Evolutionary conservation across 2,329 filamentous ascomycete species (phyloP).

Genomic region (Ophioceras dolichostomum): DNA sequence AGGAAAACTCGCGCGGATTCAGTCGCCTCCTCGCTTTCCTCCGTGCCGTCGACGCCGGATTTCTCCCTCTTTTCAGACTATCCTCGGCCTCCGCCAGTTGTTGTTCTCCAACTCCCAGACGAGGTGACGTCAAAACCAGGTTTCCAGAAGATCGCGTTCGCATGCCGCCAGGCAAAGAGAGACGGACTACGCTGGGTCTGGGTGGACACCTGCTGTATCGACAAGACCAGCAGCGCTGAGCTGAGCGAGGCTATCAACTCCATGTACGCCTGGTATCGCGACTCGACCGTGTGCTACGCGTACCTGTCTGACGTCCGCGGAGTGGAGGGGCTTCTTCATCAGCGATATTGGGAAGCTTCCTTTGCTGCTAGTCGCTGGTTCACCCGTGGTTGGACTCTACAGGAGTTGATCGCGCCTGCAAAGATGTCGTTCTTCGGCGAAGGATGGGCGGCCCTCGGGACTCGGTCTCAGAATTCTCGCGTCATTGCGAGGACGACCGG

Average conservation of each 20-base stretch:
- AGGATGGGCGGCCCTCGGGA: conserved; percentile 10
- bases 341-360: neutral
- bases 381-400: conserved; percentile 9
- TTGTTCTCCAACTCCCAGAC: too few species aligned
- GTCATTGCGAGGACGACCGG: conserved; percentile 6
- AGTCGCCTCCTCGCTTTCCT: too few species aligned
- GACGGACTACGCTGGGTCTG: too few species aligned
- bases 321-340: neutral
- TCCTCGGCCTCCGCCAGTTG: too few species aligned
- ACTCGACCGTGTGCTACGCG: conserved; percentile 2
- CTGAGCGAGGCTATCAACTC: conserved; percentile 4
- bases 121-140: too few species aligned
- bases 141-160: too few species aligned
- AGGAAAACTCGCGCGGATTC: too few species aligned
- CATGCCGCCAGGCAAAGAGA: too few species aligned
- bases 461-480: conserved; percentile 8
- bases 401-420: conserved; percentile 12
- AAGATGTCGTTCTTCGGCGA: conserved; percentile 15
- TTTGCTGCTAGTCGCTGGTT: conserved; percentile 6
- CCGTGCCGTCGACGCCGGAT: too few species aligned
- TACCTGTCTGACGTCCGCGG: conserved; percentile 4
- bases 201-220: conserved; percentile 9
- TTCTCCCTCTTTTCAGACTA: too few species aligned
- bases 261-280: conserved; percentile 7
- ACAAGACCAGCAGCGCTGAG: conserved; percentile 3